Base-by-base conservation (phyloP, 257 asterid genomes). In the Lavandula angustifolia region DNA sequence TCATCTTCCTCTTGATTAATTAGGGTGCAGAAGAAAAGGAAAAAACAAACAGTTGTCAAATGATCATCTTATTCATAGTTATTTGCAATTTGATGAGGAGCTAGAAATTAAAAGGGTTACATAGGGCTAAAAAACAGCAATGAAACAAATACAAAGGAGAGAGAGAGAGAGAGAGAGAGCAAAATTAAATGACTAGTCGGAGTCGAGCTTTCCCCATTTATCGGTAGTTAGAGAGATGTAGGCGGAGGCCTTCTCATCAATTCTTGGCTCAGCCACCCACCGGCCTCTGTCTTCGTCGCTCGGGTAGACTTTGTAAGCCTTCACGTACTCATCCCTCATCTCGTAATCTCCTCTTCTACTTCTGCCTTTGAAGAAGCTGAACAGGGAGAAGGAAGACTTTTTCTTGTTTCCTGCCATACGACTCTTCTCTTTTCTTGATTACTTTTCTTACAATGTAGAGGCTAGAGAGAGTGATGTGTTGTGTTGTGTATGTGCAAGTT, bases 241-340 rank as follows among this genome's bases (percentile, higher is more conserved):
- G 44, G 75, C 84, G 1, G 84, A 70, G 11, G 91, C 87, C 55
- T 75, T 84, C 64, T 71, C 70, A 40, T 84, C 87, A 22, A 84
- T 81, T 59, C 82, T 81, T 13, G 87, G 87, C 78, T 84, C 91
- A 0, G 86, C 85, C 56, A 84, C 84, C 84, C 88, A 81, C 9
- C 79, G 76, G 8, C 84, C 87, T 68, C 82, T 73, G 42, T 81
- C 91, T 41, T 84, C 82, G 32, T 84, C 91, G 46, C 87, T 73
- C 0, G 81, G 81, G 27, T 74, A 81, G 2, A 84, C 83, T 49
- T 74, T 84, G 62, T 72, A 81, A 0, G 87, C 87, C 72, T 78
- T 81, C 70, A 71, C 71, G 8, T 66, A 50, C 53, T 80, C 78
- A 1, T 73, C 75, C 29, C 71, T 35, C 3, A 48, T 6, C 1